Percentiles rank a stretch among this genome's conserved stretches.
These are phyloP conservation scores for Hyparrhenia diplandra DNA, from an alignment of 176 grass and related monocot genomes.

Conservation along the genomic window DNA sequence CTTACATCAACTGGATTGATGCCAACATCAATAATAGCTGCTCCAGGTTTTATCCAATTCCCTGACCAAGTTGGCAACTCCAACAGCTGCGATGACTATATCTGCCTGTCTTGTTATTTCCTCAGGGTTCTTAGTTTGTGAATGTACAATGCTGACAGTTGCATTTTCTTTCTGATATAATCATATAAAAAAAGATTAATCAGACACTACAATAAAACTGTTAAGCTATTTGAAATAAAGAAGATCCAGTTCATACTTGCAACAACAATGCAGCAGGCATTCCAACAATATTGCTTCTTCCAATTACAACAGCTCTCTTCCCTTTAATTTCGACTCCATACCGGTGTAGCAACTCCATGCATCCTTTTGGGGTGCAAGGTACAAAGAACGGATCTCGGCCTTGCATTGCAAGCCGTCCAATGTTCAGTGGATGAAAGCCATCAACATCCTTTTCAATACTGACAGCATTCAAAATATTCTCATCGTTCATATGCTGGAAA, in stretches of 20 bases:
- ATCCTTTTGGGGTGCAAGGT: constrained; percentile 98
- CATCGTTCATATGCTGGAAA: constrained; percentile 90
- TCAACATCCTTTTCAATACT: constrained; percentile 87
- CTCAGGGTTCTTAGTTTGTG: constrained; percentile 78
- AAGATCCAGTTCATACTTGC: constrained; percentile 57
- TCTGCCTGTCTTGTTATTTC: constrained; percentile 83
- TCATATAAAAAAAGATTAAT: constrained; percentile 24
- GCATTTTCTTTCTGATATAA: constrained; percentile 94
- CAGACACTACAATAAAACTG: not conserved
- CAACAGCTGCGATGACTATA: constrained; percentile 91
- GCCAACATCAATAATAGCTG: constrained; percentile 91
- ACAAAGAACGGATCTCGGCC: constrained; percentile 82
- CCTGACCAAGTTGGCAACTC: constrained; percentile 85
- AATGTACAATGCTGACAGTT: constrained; percentile 94
- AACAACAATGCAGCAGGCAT: constrained; percentile 83
- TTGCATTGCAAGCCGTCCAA: constrained; percentile 95
- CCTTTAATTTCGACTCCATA: constrained; percentile 83
- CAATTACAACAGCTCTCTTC: constrained; percentile 85
- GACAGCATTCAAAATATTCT: constrained; percentile 84
- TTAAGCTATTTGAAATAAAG: constrained; percentile 7
- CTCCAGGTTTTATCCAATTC: constrained; percentile 91
- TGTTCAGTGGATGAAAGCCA: constrained; percentile 95
- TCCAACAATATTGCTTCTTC: constrained; percentile 92
- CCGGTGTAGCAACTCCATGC: constrained; percentile 86
- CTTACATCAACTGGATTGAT: constrained; percentile 98